phyloP scores from a whole-genome alignment of 164 flowering plant species.

The Cinnamomum chago region DNA sequence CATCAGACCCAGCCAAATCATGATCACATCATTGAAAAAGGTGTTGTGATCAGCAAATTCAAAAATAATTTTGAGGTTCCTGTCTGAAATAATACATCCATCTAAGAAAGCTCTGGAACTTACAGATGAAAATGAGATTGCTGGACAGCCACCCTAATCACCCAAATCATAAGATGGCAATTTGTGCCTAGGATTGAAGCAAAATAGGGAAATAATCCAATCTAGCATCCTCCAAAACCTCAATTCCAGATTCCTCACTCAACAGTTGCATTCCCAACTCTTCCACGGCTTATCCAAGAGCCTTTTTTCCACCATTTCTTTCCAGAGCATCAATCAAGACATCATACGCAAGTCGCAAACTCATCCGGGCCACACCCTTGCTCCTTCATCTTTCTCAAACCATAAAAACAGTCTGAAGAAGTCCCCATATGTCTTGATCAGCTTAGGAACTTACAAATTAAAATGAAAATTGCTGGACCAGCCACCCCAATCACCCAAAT shows the following conservation, averaged over 20 bases:
- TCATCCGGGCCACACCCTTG: constrained; percentile 70
- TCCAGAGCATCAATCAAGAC: constrained; percentile 80
- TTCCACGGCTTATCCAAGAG: constrained; percentile 67
- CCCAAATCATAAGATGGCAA: not conserved
- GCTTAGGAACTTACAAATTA: not conserved
- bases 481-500: not conserved
- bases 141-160: not conserved
- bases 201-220: not conserved
- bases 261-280: constrained; percentile 40
- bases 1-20: not conserved
- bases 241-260: constrained; percentile 22
- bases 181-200: not conserved
- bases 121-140: not conserved
- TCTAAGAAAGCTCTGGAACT: not conserved
- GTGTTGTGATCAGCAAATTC: not conserved
- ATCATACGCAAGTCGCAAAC: constrained; percentile 50
- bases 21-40: not conserved
- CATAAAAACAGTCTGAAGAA: constrained; percentile 33
- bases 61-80: too few species aligned
- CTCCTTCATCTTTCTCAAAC: constrained; percentile 81
- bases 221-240: not conserved
- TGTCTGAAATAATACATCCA: not conserved
- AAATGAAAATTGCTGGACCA: too few species aligned
- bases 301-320: constrained; percentile 80
- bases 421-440: not conserved